A percentile compares a stretch with the other conserved stretches of the same genome.
These are phyloP conservation scores for Austroboletus festivus DNA, from an alignment of 768 basidiomycete species.

Conservation along the genomic window DNA sequence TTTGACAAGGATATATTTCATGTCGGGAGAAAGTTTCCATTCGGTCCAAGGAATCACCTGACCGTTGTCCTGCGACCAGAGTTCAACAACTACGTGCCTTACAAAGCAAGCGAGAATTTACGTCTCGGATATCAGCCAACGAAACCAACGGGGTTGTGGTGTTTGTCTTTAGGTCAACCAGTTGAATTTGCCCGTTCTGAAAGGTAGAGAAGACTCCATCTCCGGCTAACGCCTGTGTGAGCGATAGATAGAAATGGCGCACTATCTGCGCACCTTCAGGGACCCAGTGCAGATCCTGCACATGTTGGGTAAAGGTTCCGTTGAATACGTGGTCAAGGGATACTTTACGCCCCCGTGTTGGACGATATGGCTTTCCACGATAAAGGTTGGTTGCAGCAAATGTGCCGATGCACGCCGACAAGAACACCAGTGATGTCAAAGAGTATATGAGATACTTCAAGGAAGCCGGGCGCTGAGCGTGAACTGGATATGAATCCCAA, in stretches of 20 bases:
- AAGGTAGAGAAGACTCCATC: slow-evolving; percentile 86
- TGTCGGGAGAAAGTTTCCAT: slow-evolving; percentile 89
- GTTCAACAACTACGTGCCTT: slow-evolving; percentile 1
- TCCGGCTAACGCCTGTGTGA: slow-evolving; percentile 59
- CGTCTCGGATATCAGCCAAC: slow-evolving; percentile 60
- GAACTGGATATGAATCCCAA: slow-evolving; percentile 6
- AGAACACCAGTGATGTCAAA: slow-evolving; percentile 54
- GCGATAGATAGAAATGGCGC: not conserved
- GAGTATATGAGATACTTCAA: slow-evolving; percentile 60
- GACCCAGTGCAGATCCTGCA: slow-evolving; percentile 72
- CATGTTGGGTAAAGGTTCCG: slow-evolving; percentile 67
- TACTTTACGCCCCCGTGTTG: slow-evolving; percentile 59
- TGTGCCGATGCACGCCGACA: slow-evolving; percentile 70
- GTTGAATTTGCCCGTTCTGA: slow-evolving; percentile 61
- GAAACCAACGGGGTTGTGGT: slow-evolving; percentile 59
- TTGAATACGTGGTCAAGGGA: slow-evolving; percentile 92
- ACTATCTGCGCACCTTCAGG: slow-evolving; percentile 67
- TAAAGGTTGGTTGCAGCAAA: slow-evolving; percentile 72
- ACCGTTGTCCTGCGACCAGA: slow-evolving; percentile 49
- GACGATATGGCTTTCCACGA: slow-evolving; percentile 48
- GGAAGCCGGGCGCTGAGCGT: slow-evolving; percentile 45
- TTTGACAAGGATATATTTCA: slow-evolving; percentile 84
- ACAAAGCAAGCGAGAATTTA: slow-evolving; percentile 31
- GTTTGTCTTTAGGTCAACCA: slow-evolving; percentile 80
- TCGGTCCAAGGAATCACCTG: slow-evolving; percentile 44